Percentiles rank a stretch among this genome's conserved stretches.
Evolutionary conservation across 1,139 yeast species (phyloP).

Genomic region (Suhomyces maxii): DNA sequence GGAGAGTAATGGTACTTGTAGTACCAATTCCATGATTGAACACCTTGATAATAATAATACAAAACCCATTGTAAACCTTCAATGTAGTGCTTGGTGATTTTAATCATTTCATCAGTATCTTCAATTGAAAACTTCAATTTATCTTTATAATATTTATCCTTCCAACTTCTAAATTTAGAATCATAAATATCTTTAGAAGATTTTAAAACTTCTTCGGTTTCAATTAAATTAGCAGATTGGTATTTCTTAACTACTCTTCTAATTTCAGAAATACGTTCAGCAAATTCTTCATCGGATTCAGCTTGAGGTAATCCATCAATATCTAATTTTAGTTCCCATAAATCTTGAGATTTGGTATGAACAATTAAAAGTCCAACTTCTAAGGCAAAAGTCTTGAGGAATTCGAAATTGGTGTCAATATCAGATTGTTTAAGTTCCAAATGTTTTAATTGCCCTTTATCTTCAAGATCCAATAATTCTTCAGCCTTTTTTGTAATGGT

Average conservation of each 20-base stretch:
- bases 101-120: constrained; percentile 56
- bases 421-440: constrained; percentile 51
- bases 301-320: constrained; percentile 69
- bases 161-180: constrained; percentile 77
- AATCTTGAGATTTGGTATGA: constrained; percentile 56
- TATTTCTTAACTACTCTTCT: constrained; percentile 58
- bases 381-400: constrained; percentile 60
- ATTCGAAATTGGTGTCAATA: constrained; percentile 52
- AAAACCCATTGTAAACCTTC: constrained; percentile 97
- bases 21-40: constrained; percentile 95
- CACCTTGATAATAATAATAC: constrained; percentile 84
- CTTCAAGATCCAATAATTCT: constrained; percentile 38
- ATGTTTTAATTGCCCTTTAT: constrained; percentile 47
- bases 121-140: constrained; percentile 69
- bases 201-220: constrained; percentile 61
- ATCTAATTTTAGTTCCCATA: constrained; percentile 62
- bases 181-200: constrained; percentile 66
- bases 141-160: constrained; percentile 73
- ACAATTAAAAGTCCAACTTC: constrained; percentile 67
- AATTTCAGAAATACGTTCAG: constrained; percentile 46
- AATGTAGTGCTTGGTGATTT: constrained; percentile 76
- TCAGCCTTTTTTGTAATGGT: constrained; percentile 27
- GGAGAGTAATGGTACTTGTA: constrained; percentile 89
- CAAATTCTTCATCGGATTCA: constrained; percentile 64
- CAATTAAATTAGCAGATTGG: constrained; percentile 68